A percentile compares a stretch with the other conserved stretches of the same genome.
These are phyloP conservation scores for Solanum tarapatanum DNA, from an alignment of 257 asterid species.

Conservation along the genomic window DNA sequence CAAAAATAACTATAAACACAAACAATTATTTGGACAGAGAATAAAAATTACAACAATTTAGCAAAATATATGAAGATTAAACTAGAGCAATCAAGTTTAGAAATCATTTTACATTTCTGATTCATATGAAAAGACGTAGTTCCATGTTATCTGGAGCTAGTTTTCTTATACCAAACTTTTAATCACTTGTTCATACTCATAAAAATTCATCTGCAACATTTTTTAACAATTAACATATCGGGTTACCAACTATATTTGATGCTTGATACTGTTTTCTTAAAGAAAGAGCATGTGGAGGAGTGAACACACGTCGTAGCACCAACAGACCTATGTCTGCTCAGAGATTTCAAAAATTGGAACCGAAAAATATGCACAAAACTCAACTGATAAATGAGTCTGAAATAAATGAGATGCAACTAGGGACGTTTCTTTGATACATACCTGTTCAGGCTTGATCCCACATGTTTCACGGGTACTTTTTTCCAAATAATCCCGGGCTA, in stretches of 20 bases:
- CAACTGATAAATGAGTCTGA: not conserved
- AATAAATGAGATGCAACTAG: not conserved
- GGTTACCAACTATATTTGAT: not conserved
- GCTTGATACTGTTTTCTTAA: not conserved
- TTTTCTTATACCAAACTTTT: not conserved
- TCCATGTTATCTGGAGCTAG: not conserved
- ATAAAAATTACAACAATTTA: not conserved
- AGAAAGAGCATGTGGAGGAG: not conserved
- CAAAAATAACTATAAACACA: not conserved
- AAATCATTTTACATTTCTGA: not conserved
- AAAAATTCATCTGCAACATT: not conserved
- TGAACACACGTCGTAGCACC: not conserved
- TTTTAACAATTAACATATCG: not conserved
- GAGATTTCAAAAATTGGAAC: not conserved
- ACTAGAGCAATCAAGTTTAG: not conserved
- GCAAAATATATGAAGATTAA: not conserved
- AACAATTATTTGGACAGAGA: not conserved
- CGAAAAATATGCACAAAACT: not conserved
- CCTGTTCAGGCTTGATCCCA: conserved; percentile 96
- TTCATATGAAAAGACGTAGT: not conserved
- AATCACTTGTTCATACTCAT: not conserved
- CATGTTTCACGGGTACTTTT: conserved; percentile 84
- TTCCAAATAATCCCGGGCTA: conserved; percentile 94
- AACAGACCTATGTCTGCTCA: not conserved
- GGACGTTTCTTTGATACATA: not conserved